These are phyloP conservation scores for Skeletonema grethae DNA, from an alignment of 108 stramenopile species.

Conservation along the genomic window DNA sequence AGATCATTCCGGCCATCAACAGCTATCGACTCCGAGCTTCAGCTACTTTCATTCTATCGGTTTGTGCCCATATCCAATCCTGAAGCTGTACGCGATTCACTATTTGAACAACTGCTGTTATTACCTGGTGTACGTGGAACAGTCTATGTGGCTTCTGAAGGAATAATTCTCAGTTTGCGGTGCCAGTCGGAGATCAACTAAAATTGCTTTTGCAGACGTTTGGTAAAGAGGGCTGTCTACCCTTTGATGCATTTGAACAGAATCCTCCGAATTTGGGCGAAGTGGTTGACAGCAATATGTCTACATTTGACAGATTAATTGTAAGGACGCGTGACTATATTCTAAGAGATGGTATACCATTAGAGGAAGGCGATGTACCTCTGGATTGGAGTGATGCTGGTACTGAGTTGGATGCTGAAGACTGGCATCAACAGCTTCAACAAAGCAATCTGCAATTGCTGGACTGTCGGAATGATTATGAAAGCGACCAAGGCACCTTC, in stretches of 20 bases:
- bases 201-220: slow-evolving; percentile 28
- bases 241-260: slow-evolving; percentile 54
- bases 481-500: slow-evolving; percentile 76
- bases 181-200: slow-evolving; percentile 59
- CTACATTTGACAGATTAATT: slow-evolving; percentile 61
- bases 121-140: slow-evolving; percentile 55
- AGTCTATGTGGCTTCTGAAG: slow-evolving; percentile 81
- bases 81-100: slow-evolving; percentile 30
- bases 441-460: slow-evolving; percentile 34
- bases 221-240: slow-evolving; percentile 40
- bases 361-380: slow-evolving; percentile 2
- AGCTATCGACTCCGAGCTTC: slow-evolving; percentile 5
- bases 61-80: slow-evolving; percentile 48
- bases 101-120: slow-evolving; percentile 38
- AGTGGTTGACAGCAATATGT: slow-evolving; percentile 41
- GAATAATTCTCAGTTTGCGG: slow-evolving; percentile 91
- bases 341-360: slow-evolving; percentile 50
- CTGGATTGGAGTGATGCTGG: slow-evolving; percentile 66
- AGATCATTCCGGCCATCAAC: slow-evolving; percentile 30
- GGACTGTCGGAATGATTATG: slow-evolving; percentile 76
- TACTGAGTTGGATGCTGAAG: slow-evolving; percentile 44
- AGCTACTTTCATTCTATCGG: slow-evolving; percentile 60
- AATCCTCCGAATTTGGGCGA: slow-evolving; percentile 52
- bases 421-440: slow-evolving; percentile 58
- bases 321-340: slow-evolving; percentile 56